Percentiles rank a stretch among this genome's conserved stretches.
These are phyloP conservation scores for Neonectria magnoliae DNA, from an alignment of 2,329 filamentous ascomycete genomes.

Conservation along the genomic window DNA sequence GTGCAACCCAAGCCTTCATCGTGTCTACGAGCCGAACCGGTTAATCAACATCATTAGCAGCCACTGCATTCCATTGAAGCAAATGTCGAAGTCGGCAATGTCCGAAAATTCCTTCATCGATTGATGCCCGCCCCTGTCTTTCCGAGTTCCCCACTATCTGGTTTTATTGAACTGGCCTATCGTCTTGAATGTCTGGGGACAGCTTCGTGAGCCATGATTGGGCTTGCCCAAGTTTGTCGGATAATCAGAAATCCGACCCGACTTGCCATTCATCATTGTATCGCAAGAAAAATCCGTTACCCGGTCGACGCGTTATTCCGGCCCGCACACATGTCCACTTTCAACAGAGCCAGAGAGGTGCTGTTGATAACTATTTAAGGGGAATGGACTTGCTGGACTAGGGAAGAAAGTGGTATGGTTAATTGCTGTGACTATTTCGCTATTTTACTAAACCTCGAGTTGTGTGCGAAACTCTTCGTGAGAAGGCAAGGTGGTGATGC, in stretches of 20 bases:
- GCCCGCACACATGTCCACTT: background rate
- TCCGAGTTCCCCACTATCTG: too few species aligned
- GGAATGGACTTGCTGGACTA: background rate
- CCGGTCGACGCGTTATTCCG: background rate
- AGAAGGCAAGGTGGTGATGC: background rate
- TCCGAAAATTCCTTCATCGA: background rate
- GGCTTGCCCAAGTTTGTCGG: background rate
- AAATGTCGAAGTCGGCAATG: background rate
- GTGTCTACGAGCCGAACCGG: background rate
- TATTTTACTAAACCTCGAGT: background rate
- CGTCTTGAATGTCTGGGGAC: too few species aligned
- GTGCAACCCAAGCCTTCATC: background rate
- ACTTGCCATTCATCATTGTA: background rate
- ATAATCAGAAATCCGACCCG: background rate
- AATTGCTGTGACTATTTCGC: background rate
- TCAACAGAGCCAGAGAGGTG: background rate
- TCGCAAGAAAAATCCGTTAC: background rate
- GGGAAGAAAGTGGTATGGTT: too few species aligned
- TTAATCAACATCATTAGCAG: background rate
- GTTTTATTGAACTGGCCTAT: too few species aligned
- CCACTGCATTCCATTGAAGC: background rate
- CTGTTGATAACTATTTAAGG: background rate
- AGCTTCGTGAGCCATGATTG: background rate
- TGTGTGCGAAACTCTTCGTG: background rate
- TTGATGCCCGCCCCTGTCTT: too few species aligned